Evolutionary conservation across 2,329 filamentous ascomycete species (phyloP), one percentile per base, ranked within the genome.

Genomic region (Apiospora pterosperma): DNA sequence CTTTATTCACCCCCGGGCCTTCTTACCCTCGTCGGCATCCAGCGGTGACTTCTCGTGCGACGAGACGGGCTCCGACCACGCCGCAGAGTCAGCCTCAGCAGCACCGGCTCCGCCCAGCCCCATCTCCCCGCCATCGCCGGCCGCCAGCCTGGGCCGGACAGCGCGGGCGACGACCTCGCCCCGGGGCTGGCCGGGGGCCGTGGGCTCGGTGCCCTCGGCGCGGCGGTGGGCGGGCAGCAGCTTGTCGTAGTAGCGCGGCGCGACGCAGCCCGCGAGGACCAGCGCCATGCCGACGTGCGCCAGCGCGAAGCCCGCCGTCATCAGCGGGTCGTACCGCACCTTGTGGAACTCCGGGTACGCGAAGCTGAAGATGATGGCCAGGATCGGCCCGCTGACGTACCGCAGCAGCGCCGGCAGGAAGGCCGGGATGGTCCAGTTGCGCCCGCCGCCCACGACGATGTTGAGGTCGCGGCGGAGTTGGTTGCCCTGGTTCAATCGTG

Each of bases 391-490:
- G 16, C 80, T 79, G 39, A 85, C 69, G 66, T 84, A 85, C 23
- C 83, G 82, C 0, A 85, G 73, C 0, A 87, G 74, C 1, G 81
- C 71, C 0, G 81, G 80, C 76, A 84, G 83, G 70, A 85, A 83
- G 2, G 62, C 65, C 0, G 85, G 84, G 28, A 88, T 85, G 3
- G 73, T 79, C 85, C 84, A 87, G 73, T 88, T 87, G 41, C 81
- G 82, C 61, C 83, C 84, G 4, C 75, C 76, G 10, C 82, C 84
- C 25, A 88, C 80, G 36, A 85, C 81, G 4, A 80, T 70, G 66
- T 87, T 87, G 28, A 87, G 79, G 68, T 87, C 85, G 31, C 79
- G 80, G 38, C 81, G 78, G 23, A 88, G 78, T 76, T 87, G 85
- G 67, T 86, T 83, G 60, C 84, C 84, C 83, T 85, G 19, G 10